Percentiles rank a stretch among this genome's conserved stretches.
Evolutionary conservation across 1,284 basidiomycete genomes (phyloP).

Genomic region (Pisolithus thermaeus): DNA sequence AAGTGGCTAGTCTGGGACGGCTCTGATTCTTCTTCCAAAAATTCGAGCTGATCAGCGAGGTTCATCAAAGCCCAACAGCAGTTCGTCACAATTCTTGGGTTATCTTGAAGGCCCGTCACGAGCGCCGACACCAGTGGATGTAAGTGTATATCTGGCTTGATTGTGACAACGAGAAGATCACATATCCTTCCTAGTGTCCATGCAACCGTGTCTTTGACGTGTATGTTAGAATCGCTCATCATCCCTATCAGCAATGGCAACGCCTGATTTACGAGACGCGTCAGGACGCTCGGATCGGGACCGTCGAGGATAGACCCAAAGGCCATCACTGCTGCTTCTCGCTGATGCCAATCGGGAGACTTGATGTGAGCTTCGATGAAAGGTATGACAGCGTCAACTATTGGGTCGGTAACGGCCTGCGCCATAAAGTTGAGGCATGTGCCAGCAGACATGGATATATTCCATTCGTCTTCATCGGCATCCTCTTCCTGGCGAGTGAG

Average conservation of each 20-base stretch:
- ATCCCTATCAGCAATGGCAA: constrained; percentile 94
- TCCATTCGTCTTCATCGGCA: constrained; percentile 99
- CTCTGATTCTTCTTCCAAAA: constrained; percentile 55
- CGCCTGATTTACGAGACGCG: constrained; percentile 91
- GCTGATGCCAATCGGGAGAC: constrained; percentile 86
- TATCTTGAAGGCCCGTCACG: constrained; percentile 78
- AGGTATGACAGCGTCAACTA: constrained; percentile 91
- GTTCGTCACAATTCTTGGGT: constrained; percentile 85
- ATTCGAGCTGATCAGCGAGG: constrained; percentile 79
- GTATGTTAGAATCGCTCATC: constrained; percentile 83
- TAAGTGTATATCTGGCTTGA: constrained; percentile 88
- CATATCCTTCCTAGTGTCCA: constrained; percentile 98
- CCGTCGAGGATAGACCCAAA: constrained; percentile 98
- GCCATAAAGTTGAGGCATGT: constrained; percentile 89
- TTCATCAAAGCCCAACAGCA: constrained; percentile 98
- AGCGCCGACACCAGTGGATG: constrained; percentile 81
- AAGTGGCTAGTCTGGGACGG: constrained; percentile 54
- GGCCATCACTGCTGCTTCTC: constrained; percentile 97
- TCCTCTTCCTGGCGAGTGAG: constrained; percentile 95
- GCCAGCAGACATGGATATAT: constrained; percentile 96
- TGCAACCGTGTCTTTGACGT: constrained; percentile 96
- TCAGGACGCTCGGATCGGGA: constrained; percentile 82
- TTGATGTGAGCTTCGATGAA: constrained; percentile 98
- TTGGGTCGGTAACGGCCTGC: constrained; percentile 84
- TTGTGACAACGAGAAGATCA: constrained; percentile 81